Evolutionary conservation across 2,329 filamentous ascomycete species (phyloP), one percentile per base, ranked within the genome.

Genomic region (Dothistroma pini): DNA sequence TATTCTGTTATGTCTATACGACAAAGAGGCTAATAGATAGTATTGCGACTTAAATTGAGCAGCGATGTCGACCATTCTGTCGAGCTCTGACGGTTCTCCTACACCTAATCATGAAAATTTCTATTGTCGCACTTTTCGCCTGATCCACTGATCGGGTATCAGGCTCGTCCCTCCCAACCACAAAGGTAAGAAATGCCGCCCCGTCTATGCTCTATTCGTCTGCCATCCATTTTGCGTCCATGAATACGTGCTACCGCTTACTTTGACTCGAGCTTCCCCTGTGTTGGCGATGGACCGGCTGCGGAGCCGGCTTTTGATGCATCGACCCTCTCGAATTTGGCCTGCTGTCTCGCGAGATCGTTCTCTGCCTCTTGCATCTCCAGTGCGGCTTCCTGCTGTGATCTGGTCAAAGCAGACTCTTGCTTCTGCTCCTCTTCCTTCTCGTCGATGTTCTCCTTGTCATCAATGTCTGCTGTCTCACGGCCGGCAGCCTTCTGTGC

Each of bases 381-480:
- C 9, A 49, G 31, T 10, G 60, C 56, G 1, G 63, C 63, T 25
- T 52, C 53, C 25, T 60, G 58, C 21, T 60, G 47, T 11, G 51
- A 34, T 38, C 69, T 65, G 11, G 62, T 61, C 9, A 73, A 61
- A 12, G 70, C 70, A 22, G 68, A 68, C 14, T 70, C 68, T 54
- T 72, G 70, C 52, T 65, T 68, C 35, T 57, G 61, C 21, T 74
- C 72, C 62, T 87, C 84, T 67, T 96, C 91, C 79, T 93, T 92
- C 76, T 97, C 95, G 71, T 97, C 93, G 69, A 97, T 97, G 74
- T 97, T 85, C 64, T 96, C 91, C 32, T 87, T 86, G 70, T 97
- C 95, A 72, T 92, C 90, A 12, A 75, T 68, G 8, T 66, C 66
- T 51, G 68, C 64, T 31, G 66, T 62, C 38, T 68, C 38, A 55